Evolutionary conservation across 2,329 filamentous ascomycete genomes (phyloP), one percentile per base, ranked within the genome.

Genomic region (Stachybotrys echinatus): DNA sequence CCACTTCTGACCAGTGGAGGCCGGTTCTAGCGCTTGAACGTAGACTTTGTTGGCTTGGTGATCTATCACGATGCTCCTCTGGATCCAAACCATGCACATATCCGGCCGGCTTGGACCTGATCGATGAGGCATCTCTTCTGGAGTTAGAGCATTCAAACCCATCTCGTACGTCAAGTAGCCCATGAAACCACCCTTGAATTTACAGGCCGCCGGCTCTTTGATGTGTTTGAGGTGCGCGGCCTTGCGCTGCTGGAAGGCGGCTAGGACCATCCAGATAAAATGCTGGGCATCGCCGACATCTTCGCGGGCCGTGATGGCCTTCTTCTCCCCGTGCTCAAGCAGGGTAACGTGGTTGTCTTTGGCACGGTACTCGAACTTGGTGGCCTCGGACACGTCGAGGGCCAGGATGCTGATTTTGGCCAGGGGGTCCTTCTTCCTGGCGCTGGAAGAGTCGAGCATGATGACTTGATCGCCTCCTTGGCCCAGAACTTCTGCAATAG

Each of bases 141-240:
- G 58, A 38, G 63, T 67, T 5, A 70, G 53, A 0, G 63, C 63
- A 23, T 65, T 59, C 1, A 95, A 71, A 0, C 89, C 89, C 63
- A 91, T 82, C 65, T 96, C 91, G 53, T 96, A 95, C 0, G 88
- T 90, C 47, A 90, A 79, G 60, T 87, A 95, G 0, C 91, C 91
- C 69, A 95, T 82, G 52, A 95, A 84, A 0, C 91, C 91, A 47
- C 89, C 91, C 67, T 88, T 83, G 63, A 95, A 96, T 67, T 88
- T 83, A 63, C 95, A 96, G 0, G 88, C 80, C 3, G 22, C 37
- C 18, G 57, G 54, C 12, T 51, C 46, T 12, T 43, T 42, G 18
- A 52, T 52, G 17, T 52, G 52, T 14, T 14, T 34, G n/a, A 60
- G 57, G 5, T 59, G 55, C 5, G 59, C 50, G 10, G 50, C 62